Percentiles rank a stretch among this genome's conserved stretches.
These are phyloP conservation scores for Jaminaea rosea DNA, from an alignment of 1,284 basidiomycete genomes.

Conservation along the genomic window DNA sequence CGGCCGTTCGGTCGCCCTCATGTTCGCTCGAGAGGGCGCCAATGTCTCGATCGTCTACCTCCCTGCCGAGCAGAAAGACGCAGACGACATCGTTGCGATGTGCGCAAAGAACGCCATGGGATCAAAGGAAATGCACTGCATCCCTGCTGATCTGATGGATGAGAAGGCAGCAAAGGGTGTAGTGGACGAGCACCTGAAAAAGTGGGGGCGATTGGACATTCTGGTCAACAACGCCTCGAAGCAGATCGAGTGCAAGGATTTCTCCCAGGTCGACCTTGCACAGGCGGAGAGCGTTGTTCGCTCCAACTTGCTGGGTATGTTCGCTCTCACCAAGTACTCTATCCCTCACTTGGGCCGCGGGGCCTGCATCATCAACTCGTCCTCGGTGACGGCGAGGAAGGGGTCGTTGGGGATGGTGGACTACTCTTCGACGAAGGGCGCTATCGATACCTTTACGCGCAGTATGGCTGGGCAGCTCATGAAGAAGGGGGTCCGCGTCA, in stretches of 20 bases:
- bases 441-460: constrained; percentile 53
- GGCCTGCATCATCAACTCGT: constrained; percentile 58
- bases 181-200: constrained; percentile 53
- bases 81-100: constrained; percentile 18
- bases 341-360: constrained; percentile 59
- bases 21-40: constrained; percentile 60
- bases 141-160: constrained; percentile 51
- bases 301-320: constrained; percentile 26
- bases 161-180: constrained; percentile 49
- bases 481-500: constrained; percentile 57
- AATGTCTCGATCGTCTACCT: constrained; percentile 62
- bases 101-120: constrained; percentile 27
- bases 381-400: constrained; percentile 58
- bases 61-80: constrained; percentile 57
- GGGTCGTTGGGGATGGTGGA: constrained; percentile 51
- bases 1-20: constrained; percentile 56
- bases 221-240: constrained; percentile 60
- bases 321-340: constrained; percentile 47
- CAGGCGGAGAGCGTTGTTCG: constrained; percentile 26
- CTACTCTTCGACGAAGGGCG: constrained; percentile 53
- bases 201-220: constrained; percentile 32
- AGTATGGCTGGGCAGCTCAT: constrained; percentile 56
- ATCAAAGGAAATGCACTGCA: constrained; percentile 48
- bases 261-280: constrained; percentile 29
- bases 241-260: constrained; percentile 51